Conservation (phyloP, 176 grass and related monocot genomes). For the Calamus simplicifolius region DNA sequence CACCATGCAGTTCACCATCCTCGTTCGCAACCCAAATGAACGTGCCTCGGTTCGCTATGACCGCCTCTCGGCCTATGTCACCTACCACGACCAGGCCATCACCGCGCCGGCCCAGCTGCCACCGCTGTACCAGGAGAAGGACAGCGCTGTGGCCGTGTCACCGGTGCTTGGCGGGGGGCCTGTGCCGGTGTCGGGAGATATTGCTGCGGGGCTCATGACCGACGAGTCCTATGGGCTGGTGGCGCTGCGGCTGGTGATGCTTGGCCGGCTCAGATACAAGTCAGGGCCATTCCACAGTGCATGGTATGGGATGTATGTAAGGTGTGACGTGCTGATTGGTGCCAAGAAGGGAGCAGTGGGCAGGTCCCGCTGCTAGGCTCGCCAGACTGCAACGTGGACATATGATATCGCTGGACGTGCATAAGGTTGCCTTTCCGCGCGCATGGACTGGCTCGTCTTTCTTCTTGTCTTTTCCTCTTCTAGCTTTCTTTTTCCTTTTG, state of each 20-base stretch:
- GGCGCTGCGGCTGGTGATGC: slow-evolving; percentile 55
- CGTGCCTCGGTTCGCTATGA: slow-evolving; percentile 52
- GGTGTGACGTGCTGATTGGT: slow-evolving; percentile 65
- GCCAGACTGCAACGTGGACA: slow-evolving; percentile 47
- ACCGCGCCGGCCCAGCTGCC: slow-evolving; percentile 45
- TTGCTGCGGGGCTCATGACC: slow-evolving; percentile 34
- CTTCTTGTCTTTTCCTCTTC: no score
- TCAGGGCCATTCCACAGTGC: slow-evolving; percentile 40
- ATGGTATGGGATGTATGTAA: slow-evolving; percentile 58
- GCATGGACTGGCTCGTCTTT: no score
- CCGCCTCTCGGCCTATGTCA: slow-evolving; percentile 48
- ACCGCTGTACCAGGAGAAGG: slow-evolving; percentile 48
- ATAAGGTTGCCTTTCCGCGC: no score
- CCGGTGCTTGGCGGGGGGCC: slow-evolving; percentile 21
- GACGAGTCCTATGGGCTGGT: slow-evolving; percentile 50
- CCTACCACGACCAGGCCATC: slow-evolving; percentile 53
- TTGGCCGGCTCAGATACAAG: slow-evolving; percentile 59
- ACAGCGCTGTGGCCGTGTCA: slow-evolving; percentile 29
- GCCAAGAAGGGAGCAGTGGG: slow-evolving; percentile 7
- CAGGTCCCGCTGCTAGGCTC: slow-evolving; percentile 48
- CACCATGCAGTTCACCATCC: slow-evolving; percentile 59
- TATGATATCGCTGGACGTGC: slow-evolving; percentile 13
- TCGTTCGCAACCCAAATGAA: slow-evolving; percentile 58
- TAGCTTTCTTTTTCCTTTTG: no score
- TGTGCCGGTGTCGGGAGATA: slow-evolving; percentile 42